These are phyloP conservation scores for Debaryomyces coudertii DNA, from an alignment of 1,139 yeast species.

Conservation along the genomic window DNA sequence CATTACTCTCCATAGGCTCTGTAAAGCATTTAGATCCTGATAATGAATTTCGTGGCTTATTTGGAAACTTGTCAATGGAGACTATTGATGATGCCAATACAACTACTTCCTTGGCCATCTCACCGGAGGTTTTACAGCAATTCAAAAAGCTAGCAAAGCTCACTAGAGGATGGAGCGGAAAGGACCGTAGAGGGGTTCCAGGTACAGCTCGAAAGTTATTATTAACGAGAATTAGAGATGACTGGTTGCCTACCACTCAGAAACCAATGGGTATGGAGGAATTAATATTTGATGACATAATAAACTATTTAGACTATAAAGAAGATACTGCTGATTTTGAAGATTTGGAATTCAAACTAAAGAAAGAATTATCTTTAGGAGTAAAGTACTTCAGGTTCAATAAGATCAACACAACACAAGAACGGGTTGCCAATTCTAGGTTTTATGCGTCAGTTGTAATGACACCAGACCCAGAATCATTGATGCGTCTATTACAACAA, in stretches of 20 bases:
- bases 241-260: constrained; percentile 74
- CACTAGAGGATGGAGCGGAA: constrained; percentile 83
- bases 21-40: constrained; percentile 74
- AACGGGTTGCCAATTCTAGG: constrained; percentile 55
- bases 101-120: constrained; percentile 56
- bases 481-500: constrained; percentile 57
- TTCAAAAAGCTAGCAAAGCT: constrained; percentile 62
- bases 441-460: constrained; percentile 70
- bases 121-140: constrained; percentile 69
- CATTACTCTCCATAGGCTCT: constrained; percentile 47
- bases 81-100: constrained; percentile 76
- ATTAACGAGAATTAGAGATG: constrained; percentile 75
- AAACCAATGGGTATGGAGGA: constrained; percentile 70
- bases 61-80: constrained; percentile 72
- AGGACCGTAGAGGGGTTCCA: constrained; percentile 71
- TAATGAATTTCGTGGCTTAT: constrained; percentile 69
- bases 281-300: constrained; percentile 39
- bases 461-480: constrained; percentile 71
- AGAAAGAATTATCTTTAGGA: constrained; percentile 49
- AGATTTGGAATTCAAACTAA: constrained; percentile 41
- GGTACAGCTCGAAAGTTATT: constrained; percentile 70
- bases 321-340: constrained; percentile 34
- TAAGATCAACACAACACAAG: constrained; percentile 43
- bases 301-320: constrained; percentile 44
- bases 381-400: constrained; percentile 58